Base-by-base conservation (phyloP, 441 rosid genomes). In the Pelargonium myrrhifolium region DNA sequence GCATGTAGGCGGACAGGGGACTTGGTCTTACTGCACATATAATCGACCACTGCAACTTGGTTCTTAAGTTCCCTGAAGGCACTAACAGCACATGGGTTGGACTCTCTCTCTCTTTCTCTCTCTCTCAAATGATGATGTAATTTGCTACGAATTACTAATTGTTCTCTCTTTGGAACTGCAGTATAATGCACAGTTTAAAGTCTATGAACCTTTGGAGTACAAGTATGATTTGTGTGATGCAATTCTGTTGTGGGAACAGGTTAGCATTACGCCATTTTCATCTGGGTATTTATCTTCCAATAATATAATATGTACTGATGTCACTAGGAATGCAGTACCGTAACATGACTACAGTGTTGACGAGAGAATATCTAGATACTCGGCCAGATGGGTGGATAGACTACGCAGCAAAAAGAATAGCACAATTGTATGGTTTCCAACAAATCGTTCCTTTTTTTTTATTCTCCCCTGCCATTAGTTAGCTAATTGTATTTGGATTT, bases 361-460 rank as follows among this genome's bases (percentile, higher is more conserved):
- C 97, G 0, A 87, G 99, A 74, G 99, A 94, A 77, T 94, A 94
- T 76, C 89, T 93, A 40, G 96, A 91, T 77, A 82, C 78, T 71
- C 89, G 97, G 67, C 96, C 99, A 55, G 91, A 91, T 78, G 99
- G 99, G 70, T 94, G 99, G 99, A 77, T 89, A 67, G 96, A 89
- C 18, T 91, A 94, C 81, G 99, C 99, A 0, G 97, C 99, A 62
- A 84, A 85, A 85, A 86, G 99, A 76, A 94, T 94, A 73, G 92
- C 99, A 59, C 96, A 94, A 70, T 74, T 94, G 99, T 94, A 86
- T 77, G 87, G 56, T 71, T 18, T 40, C 39, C 62, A 3, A 62
- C 39, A 45, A 11, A 35, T 45, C 22, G 53, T 21, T 51, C 28
- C 45, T 70, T 31, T 56, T 28, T 2, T 28, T 28, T 3, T 28